Conservation (phyloP, 1,284 basidiomycete species). For the Trametes pubescens region DNA sequence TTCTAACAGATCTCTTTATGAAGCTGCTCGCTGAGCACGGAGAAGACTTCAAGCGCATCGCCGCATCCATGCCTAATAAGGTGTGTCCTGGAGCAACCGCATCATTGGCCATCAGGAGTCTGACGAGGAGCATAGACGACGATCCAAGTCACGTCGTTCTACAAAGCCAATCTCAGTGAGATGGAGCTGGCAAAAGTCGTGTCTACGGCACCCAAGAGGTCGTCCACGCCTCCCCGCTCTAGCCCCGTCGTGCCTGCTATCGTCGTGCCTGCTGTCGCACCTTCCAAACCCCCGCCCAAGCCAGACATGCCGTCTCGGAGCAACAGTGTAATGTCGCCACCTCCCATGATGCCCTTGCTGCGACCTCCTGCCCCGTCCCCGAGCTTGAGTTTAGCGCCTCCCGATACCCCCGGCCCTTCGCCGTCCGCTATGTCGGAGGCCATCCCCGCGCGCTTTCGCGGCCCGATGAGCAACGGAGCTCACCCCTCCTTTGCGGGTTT, state of each 20-base stretch:
- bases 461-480: constrained; percentile 12
- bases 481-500: constrained; percentile 33
- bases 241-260: neutral
- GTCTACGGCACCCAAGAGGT: constrained; percentile 44
- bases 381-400: neutral
- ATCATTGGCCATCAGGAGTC: constrained; percentile 3
- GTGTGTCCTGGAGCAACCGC: constrained; percentile 40
- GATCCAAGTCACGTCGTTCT: constrained; percentile 79
- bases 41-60: constrained; percentile 79
- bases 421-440: neutral
- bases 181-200: constrained; percentile 54
- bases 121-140: constrained; percentile 58
- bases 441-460: constrained; percentile 9
- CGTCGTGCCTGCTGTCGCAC: neutral
- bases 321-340: neutral
- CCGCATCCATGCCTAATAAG: constrained; percentile 79
- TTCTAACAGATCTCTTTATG: constrained; percentile 61
- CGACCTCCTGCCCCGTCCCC: neutral
- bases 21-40: constrained; percentile 73
- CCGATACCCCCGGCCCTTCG: neutral
- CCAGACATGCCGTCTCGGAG: neutral
- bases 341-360: neutral
- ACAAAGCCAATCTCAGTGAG: constrained; percentile 56
- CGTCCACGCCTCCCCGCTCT: constrained; percentile 38
- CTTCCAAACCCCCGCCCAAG: neutral